Base-by-base conservation (phyloP, 345 rosid genomes). In the Eucalyptus decipiens region DNA sequence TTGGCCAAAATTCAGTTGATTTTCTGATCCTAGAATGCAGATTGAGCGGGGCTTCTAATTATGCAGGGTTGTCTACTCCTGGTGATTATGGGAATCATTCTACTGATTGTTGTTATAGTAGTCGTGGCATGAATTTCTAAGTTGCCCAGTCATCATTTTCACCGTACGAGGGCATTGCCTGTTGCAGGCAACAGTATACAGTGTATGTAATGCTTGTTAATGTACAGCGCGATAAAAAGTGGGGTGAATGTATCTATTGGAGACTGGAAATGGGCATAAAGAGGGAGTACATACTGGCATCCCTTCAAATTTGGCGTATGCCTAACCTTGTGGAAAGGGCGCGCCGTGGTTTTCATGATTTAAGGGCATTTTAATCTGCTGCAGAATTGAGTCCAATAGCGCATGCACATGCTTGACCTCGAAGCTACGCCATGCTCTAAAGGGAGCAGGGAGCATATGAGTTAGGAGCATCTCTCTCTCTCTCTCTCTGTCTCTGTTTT, bases 81-180 rank as follows among this genome's bases (percentile, higher is more conserved):
- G 95, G 97, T 97, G 93, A 97, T 97, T 88, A 96, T 96, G 23
- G 97, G 98, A 88, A 94, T 96, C 16, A 94, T 93, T 90, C 94
- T 97, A 50, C 96, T 96, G 93, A 96, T 96, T 19, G 95, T 97
- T 92, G 91, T 96, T 65, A 89, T 96, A 91, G 95, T 97, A 67
- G 93, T 97, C 7, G 95, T 93, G 26, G 98, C 96, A n/a, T 86
- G 88, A 86, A 76, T 40, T 40, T 76, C 85, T 40, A 43, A 76
- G 21, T 76, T 76, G 30, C 43, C 47, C 47, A 3, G 47, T 76
- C 30, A 40, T 21, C 28, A 4, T 11, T 76, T 76, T 76, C 28
- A 11, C 30, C 16, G 16, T 21, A 21, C 6, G 85, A 40, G 85
- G 85, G 85, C 85, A 40, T 21, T 21, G 47, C 85, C 85, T 13